These are phyloP conservation scores for Corylus avellana DNA, from an alignment of 306 rosid genomes.

Conservation along the genomic window DNA sequence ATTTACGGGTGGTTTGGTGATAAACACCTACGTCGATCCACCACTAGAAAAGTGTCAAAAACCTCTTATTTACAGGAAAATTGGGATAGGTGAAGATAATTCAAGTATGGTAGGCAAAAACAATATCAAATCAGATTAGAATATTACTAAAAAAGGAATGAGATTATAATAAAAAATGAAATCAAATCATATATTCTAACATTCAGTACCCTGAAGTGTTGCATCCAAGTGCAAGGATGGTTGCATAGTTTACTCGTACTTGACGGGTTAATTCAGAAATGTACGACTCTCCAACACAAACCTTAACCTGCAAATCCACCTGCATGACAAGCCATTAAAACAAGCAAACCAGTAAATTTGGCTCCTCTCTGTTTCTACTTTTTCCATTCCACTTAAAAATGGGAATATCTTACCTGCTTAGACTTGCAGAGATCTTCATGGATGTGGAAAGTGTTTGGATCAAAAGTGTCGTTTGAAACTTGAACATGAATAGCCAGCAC, in stretches of 20 bases:
- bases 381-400: not conserved
- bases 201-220: conserved; percentile 36
- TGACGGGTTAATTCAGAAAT: conserved; percentile 40
- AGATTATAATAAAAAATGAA: no score
- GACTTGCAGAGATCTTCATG: conserved; percentile 56
- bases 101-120: no score
- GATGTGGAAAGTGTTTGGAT: conserved; percentile 53
- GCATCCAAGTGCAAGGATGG: conserved; percentile 47
- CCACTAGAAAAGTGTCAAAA: no score
- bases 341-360: no score
- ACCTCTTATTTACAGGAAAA: no score
- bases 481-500: conserved; percentile 43
- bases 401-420: conserved; percentile 31
- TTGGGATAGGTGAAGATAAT: no score
- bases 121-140: no score
- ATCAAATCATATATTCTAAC: no score
- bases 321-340: conserved; percentile 13
- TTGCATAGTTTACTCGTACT: conserved; percentile 40
- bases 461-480: conserved; percentile 25
- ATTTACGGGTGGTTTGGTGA: no score
- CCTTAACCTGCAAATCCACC: conserved; percentile 55
- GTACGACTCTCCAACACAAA: conserved; percentile 44
- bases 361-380: no score
- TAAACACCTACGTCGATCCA: no score
- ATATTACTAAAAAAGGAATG: no score